phyloP scores from a whole-genome alignment of 768 basidiomycete genomes.

The Amanita molliuscula region DNA sequence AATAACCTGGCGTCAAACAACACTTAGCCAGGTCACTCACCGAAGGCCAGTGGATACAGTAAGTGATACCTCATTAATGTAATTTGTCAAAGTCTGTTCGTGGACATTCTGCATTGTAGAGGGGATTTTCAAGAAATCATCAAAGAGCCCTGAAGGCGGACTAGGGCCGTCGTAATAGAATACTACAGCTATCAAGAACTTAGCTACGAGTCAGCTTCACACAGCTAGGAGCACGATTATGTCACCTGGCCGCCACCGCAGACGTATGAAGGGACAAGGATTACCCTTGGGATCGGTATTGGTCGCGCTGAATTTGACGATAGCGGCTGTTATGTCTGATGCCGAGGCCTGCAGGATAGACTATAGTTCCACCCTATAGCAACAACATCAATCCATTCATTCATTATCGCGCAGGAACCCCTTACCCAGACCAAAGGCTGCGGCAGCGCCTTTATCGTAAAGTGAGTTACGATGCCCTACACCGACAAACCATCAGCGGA shows the following conservation, averaged over 20 bases:
- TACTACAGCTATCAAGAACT: slow-evolving; percentile 14
- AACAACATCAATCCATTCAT: not conserved
- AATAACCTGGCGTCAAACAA: not conserved
- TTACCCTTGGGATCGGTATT: slow-evolving; percentile 41
- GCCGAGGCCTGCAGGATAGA: slow-evolving; percentile 15
- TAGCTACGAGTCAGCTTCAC: too few species aligned
- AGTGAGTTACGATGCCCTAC: slow-evolving; percentile 50
- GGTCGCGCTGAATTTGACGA: slow-evolving; percentile 25
- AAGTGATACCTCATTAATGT: slow-evolving; percentile 23
- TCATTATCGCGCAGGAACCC: not conserved
- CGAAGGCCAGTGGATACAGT: slow-evolving; percentile 10
- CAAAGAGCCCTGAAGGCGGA: slow-evolving; percentile 33
- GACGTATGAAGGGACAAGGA: slow-evolving; percentile 36
- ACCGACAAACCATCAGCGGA: slow-evolving; percentile 14
- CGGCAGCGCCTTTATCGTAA: slow-evolving; percentile 42
- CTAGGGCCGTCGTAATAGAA: slow-evolving; percentile 46
- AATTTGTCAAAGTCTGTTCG: slow-evolving; percentile 22
- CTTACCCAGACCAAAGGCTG: slow-evolving; percentile 54
- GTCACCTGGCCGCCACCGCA: slow-evolving; percentile 23
- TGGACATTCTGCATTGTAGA: slow-evolving; percentile 18
- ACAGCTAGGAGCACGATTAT: not conserved
- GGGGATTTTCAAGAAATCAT: slow-evolving; percentile 33
- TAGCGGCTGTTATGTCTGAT: slow-evolving; percentile 22
- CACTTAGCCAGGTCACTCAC: not conserved
- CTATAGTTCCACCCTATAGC: slow-evolving; percentile 39